Evolutionary conservation across 345 rosid genomes (phyloP).

Genomic region (Salix dunnii): DNA sequence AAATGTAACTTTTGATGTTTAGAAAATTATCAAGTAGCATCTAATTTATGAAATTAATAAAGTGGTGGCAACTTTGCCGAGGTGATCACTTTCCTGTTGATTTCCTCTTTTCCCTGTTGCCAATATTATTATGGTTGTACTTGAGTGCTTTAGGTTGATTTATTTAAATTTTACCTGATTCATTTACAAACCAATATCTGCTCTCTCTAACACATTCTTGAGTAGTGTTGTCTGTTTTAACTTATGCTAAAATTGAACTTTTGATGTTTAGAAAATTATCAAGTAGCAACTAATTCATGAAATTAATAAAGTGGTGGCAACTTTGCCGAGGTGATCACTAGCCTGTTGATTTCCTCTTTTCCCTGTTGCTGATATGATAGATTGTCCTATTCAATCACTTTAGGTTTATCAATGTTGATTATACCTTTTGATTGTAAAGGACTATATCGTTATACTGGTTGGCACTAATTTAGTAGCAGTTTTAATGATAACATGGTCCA

Average conservation of each 20-base stretch:
- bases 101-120: conserved; percentile 56
- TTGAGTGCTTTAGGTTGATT: not conserved
- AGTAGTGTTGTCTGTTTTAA: not conserved
- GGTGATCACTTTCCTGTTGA: conserved; percentile 37
- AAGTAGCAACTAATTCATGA: not conserved
- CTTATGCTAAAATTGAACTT: not conserved
- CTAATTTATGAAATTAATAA: not conserved
- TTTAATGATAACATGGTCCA: not conserved
- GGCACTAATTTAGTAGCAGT: not conserved
- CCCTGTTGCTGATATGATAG: conserved; percentile 9
- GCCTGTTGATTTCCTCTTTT: conserved; percentile 39
- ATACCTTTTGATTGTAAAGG: not conserved
- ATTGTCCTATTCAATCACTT: not conserved
- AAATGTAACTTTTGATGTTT: not conserved
- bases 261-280: not conserved
- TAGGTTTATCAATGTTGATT: not conserved
- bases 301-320: not conserved
- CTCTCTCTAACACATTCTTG: not conserved
- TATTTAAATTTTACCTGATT: conserved; percentile 2
- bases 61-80: conserved; percentile 44
- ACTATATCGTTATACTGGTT: not conserved
- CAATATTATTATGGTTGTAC: conserved; percentile 15
- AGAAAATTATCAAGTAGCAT: not conserved
- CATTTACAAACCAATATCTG: not conserved
- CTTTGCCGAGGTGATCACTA: conserved; percentile 43